Conservation (phyloP, 371 early-diverging fungal species). For the Gilbertella persicaria region DNA sequence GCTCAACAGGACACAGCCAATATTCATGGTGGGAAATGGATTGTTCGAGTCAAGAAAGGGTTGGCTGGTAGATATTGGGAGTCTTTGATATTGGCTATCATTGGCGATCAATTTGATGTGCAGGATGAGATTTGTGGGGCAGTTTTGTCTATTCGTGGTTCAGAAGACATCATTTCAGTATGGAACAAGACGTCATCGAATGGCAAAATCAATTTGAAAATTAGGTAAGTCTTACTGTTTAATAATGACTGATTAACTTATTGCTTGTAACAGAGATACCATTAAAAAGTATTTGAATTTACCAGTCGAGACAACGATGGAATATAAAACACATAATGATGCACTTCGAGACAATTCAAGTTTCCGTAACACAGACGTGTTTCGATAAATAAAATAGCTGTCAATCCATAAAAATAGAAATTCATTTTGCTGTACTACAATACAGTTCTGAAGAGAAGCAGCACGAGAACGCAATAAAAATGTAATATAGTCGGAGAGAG, state of each 20-base stretch:
- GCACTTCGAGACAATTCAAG: constrained; percentile 85
- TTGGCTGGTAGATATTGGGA: constrained; percentile 96
- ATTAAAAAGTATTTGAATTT: constrained; percentile 83
- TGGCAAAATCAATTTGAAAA: constrained; percentile 79
- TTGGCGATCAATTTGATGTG: constrained; percentile 92
- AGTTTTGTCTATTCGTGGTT: constrained; percentile 92
- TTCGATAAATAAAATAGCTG: constrained; percentile 53
- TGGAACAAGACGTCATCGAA: constrained; percentile 92
- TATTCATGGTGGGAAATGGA: constrained; percentile 97
- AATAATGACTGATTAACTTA: neutral
- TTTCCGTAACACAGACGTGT: constrained; percentile 89
- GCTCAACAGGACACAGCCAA: constrained; percentile 76
- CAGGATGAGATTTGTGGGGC: constrained; percentile 92
- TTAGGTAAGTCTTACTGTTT: constrained; percentile 50
- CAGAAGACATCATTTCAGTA: constrained; percentile 93
- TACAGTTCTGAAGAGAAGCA: too few species aligned
- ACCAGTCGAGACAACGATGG: constrained; percentile 88
- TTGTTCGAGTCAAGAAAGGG: constrained; percentile 93
- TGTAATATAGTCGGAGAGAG: too few species aligned
- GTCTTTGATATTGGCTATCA: constrained; percentile 83
- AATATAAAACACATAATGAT: constrained; percentile 95
- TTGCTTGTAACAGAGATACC: constrained; percentile 66
- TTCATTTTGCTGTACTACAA: too few species aligned
- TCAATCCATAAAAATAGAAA: too few species aligned
- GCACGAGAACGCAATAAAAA: too few species aligned